Base-by-base conservation (phyloP, 1,139 yeast genomes). In the Saccharomycopsis phalli region DNA sequence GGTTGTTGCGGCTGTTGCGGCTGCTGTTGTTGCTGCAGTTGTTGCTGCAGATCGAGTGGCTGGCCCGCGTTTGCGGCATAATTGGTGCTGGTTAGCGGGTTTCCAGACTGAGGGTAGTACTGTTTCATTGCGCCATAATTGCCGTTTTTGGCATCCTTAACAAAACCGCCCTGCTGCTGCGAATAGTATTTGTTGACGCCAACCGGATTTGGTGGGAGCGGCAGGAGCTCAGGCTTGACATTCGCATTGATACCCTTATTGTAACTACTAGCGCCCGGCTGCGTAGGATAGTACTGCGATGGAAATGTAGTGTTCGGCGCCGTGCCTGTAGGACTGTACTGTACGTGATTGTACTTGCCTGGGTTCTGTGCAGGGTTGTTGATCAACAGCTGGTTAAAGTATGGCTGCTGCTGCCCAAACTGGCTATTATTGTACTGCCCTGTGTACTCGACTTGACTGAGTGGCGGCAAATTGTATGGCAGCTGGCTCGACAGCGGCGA, bases 1-100 rank as follows among this genome's bases (percentile, higher is more conserved):
- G 2, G 39, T 38, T 19, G 30, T 36, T 35, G 21, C 20, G 6
- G 20, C 17, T 31, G 36, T 19, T 36, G 42, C 30, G 27, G 28
- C 16, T 29, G 40, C 23, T 31, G 38, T 7, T 22, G 37, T 14
- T 20, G 28, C 19, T 42, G 48, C n/a, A 34, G 36, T 10, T 34
- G 45, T 17, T 41, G 49, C 4, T 26, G 45, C 14, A 47, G 44
- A 11, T 40, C 44, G 25, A n/a, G 42, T 46, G 33, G 42, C 49
- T 18, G 44, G 50, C 21, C 25, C 23, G 39, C n/a, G n/a, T n/a
- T 13, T 20, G 39, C 20, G 20, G 34, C 8, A 22, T 18, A 5
- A 27, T 31, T 16, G 30, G 25, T 11, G 19, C 29, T 13, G 28
- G 22, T 8, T 25, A 36, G n/a, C 34, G 35, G 7, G 18, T 25